Evolutionary conservation across 2,329 filamentous ascomycete genomes (phyloP).

Genomic region (Aspergillus sp.): DNA sequence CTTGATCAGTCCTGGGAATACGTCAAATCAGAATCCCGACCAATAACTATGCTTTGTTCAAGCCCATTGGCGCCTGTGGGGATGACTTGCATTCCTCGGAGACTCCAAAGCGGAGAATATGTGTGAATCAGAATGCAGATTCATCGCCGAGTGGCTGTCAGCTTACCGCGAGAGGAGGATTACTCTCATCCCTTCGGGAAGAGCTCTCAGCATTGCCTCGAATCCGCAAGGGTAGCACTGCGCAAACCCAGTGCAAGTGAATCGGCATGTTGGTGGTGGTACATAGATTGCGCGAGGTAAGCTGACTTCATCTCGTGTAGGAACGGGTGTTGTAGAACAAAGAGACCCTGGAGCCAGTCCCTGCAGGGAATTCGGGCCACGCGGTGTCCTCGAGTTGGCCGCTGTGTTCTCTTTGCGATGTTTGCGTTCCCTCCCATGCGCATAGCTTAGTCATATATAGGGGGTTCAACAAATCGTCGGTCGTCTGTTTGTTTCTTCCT

Average conservation of each 20-base stretch:
- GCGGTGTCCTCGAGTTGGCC: neutral
- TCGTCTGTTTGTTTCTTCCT: neutral
- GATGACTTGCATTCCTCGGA: neutral
- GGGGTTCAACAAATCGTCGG: neutral
- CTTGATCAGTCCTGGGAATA: neutral
- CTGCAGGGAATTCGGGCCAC: neutral
- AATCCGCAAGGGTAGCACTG: neutral
- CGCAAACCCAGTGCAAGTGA: neutral
- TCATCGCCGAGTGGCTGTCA: neutral
- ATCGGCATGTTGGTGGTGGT: neutral
- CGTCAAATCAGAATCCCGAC: neutral
- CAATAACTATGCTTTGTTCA: neutral
- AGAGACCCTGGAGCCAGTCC: neutral
- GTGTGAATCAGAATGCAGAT: neutral
- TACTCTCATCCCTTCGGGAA: neutral
- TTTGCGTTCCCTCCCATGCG: neutral
- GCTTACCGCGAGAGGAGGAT: neutral
- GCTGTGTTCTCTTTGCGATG: neutral
- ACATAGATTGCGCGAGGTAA: neutral
- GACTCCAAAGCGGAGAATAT: neutral
- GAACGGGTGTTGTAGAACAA: neutral
- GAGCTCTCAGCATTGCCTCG: neutral
- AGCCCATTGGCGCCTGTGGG: neutral
- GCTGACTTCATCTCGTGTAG: constrained; percentile 1
- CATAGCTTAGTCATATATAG: neutral